Percentiles rank a stretch among this genome's conserved stretches.
Evolutionary conservation across 2,329 filamentous ascomycete species (phyloP).

Genomic region (Plectosphaerella sp.): DNA sequence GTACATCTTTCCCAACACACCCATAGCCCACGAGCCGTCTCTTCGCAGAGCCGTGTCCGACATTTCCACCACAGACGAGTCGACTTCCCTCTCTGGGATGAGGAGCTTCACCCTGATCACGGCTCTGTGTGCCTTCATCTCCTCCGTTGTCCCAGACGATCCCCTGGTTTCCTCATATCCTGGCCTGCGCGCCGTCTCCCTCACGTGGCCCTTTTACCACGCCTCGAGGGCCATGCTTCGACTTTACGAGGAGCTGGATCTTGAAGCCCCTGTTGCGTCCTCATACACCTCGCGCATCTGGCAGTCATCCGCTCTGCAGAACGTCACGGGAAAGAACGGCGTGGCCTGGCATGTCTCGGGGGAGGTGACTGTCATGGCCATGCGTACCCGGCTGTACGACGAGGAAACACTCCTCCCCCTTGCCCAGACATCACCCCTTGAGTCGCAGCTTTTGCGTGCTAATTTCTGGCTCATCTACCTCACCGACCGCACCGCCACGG

Average conservation of each 20-base stretch:
- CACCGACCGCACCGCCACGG: slow-evolving; percentile 1
- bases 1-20: slow-evolving; percentile 6
- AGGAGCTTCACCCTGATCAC: slow-evolving; percentile 4
- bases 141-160: background rate
- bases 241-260: slow-evolving; percentile 5
- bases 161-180: background rate
- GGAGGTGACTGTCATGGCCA: slow-evolving; percentile 4
- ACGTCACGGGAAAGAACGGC: slow-evolving; percentile 5
- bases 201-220: slow-evolving; percentile 12
- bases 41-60: slow-evolving; percentile 1
- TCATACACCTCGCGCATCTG: slow-evolving; percentile 4
- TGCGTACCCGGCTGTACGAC: slow-evolving; percentile 4
- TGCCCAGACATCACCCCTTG: background rate
- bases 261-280: slow-evolving; percentile 6
- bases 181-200: slow-evolving; percentile 12
- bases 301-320: slow-evolving; percentile 7
- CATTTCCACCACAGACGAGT: background rate
- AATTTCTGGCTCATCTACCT: slow-evolving; percentile 8
- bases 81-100: background rate
- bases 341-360: slow-evolving; percentile 3
- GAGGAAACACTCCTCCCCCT: background rate
- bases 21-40: slow-evolving; percentile 5
- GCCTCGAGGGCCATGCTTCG: slow-evolving; percentile 7
- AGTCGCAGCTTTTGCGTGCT: slow-evolving; percentile 4
- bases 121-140: slow-evolving; percentile 4